phyloP scores from a whole-genome alignment of 805 yeast genomes.

The Yamadazyma philogaea region DNA sequence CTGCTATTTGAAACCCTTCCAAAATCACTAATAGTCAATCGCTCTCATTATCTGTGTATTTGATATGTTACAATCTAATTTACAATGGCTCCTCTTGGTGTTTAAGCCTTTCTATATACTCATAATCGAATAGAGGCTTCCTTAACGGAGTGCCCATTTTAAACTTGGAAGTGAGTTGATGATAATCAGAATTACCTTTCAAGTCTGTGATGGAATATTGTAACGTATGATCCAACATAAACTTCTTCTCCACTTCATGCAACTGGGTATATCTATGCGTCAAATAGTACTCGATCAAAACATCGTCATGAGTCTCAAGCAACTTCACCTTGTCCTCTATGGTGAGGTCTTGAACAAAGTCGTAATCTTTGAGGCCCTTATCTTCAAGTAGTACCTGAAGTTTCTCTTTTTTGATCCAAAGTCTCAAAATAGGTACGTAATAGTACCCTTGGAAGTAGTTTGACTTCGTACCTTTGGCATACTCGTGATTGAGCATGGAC shows the following conservation, averaged over 20 bases:
- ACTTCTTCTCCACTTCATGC: constrained; percentile 23
- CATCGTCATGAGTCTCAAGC: constrained; percentile 20
- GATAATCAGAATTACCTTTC: constrained; percentile 20
- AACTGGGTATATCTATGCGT: constrained; percentile 23
- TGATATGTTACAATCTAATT: background rate
- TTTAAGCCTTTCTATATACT: constrained; percentile 21
- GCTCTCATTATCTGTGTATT: too few relatives aligned
- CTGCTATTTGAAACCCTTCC: too few relatives aligned
- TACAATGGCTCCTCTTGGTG: constrained; percentile 10
- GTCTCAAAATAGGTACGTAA: constrained; percentile 23
- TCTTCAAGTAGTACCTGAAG: constrained; percentile 13
- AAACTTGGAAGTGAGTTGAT: constrained; percentile 24
- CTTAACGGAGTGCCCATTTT: constrained; percentile 25
- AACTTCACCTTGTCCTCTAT: constrained; percentile 23
- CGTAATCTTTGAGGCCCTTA: constrained; percentile 11
- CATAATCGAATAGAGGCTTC: constrained; percentile 25
- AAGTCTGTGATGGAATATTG: constrained; percentile 17
- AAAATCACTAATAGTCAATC: too few relatives aligned
- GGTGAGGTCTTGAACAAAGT: constrained; percentile 15
- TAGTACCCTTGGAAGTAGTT: constrained; percentile 20
- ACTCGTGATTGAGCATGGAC: constrained; percentile 27
- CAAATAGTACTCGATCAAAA: constrained; percentile 25
- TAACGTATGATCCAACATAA: constrained; percentile 20
- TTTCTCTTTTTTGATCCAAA: constrained; percentile 20
- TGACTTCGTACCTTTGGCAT: constrained; percentile 22